Base-by-base conservation (phyloP, 768 basidiomycete species). In the Chalciporus chontae region DNA sequence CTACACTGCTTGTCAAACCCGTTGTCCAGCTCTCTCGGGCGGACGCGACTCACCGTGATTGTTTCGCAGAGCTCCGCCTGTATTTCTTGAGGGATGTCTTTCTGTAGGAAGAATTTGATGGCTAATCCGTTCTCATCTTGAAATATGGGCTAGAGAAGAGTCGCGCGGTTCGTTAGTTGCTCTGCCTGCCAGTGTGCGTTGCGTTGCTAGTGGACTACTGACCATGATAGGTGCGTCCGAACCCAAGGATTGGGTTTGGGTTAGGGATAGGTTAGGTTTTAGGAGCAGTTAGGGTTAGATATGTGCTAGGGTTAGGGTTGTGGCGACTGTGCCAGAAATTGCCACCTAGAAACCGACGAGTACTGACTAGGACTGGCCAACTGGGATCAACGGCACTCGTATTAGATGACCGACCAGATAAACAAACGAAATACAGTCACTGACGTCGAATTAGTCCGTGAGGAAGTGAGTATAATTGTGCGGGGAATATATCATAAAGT, bases 41-140 rank as follows among this genome's bases (percentile, higher is more conserved):
- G 36, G 39, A 38, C 17, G 21, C 26, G 21, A 53, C 64, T 51
- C 48, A 89, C 87, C 0, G 85, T 80, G 45, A 90, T 86, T 13
- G 78, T 84, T 64, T 88, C 85, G 59, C 82, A 84, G 26, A 90
- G 66, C 53, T 89, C 84, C 15, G 83, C 81, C 57, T 86, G 84
- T 18, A 81, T 72, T 56, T 84, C 80, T 49, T 83, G 75, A 4
- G 79, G 68, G 8, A 91, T 73, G 64, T 90, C 87, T 60, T 87
- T 88, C 62, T 90, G 88, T 17, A 91, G 78, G 65, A 90, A 91
- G 63, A 91, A 91, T 61, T 90, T 91, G 74, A 88, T 69, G 3
- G 86, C 78, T 45, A 86, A 66, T 34, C 82, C 83, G 59, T 77
- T 79, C 53, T 58, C 65, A 57, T 87, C 87, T 64, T 87, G 85